Base-by-base conservation (phyloP, 352 stramenopile genomes). In the Phytophthora pinifolia region DNA sequence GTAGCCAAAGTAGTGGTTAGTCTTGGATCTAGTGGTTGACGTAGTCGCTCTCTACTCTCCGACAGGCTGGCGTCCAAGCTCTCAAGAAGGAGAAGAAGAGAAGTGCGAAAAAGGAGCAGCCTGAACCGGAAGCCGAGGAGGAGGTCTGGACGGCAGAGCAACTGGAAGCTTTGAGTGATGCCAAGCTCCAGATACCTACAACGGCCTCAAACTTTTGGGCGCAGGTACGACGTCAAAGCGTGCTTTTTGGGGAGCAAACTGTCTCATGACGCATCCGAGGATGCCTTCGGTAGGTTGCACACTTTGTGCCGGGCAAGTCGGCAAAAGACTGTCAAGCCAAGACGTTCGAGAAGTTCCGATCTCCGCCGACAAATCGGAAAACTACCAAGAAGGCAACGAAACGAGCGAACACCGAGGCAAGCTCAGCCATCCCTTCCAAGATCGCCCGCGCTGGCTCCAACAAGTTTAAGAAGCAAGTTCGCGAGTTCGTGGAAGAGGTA, bases 381-480 rank as follows among this genome's bases (percentile, higher is more conserved):
- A 15, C 27, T 37, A 45, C 43, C 1, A 76, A 69, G 8, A 81
- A 70, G 8, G 4, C 25, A 5, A 58, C 61, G 14, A 79, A 70
- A 31, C 59, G 58, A 59, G 27, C 29, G 3, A 65, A 45, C 14
- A 34, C 55, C 4, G 51, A 65, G 7, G 30, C 47, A 14, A 41
- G 44, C 2, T 22, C 39, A 27, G 44, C 32, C 30, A 59, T 82
- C 22, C 65, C 73, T 12, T 49, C 54, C 12, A 89, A 92, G 46
- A 75, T 92, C 29, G 67, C 77, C 14, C 79, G 82, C 6, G 75
- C 80, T 17, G 82, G 82, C 10, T 87, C 79, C 15, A 92, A 90
- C 34, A 68, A 80, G 43, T 92, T 89, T 52, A 92, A 92, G 59
- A 89, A 92, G 41, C 82, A 92, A 79, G 82, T 92, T 39, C 82